phyloP scores from a whole-genome alignment of 176 grass and related monocot species.

The Calamus simplicifolius region DNA sequence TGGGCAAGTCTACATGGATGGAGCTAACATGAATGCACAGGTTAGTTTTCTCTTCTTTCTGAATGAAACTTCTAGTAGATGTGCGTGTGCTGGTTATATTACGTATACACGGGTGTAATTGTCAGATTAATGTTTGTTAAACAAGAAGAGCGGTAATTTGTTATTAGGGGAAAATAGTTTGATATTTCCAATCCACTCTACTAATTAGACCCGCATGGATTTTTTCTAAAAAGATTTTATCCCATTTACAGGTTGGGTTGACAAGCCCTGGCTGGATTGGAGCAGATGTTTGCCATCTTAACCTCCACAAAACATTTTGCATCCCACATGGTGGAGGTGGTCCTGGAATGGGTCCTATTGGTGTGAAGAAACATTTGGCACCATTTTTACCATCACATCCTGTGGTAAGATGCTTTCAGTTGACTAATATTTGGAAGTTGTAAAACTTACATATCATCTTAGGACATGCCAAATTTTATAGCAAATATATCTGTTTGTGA shows the following conservation, averaged over 20 bases:
- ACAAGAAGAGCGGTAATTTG: too few species aligned
- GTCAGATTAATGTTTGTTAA: too few species aligned
- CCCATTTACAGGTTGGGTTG: constrained; percentile 63
- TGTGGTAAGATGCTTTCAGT: constrained; percentile 43
- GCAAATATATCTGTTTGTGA: too few species aligned
- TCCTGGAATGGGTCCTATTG: constrained; percentile 98
- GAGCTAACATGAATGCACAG: constrained; percentile 99
- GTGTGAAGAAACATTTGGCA: constrained; percentile 95
- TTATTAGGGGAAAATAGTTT: too few species aligned
- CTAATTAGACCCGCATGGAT: too few species aligned
- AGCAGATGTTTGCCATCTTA: constrained; percentile 97
- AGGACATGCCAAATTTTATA: too few species aligned
- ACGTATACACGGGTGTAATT: not conserved
- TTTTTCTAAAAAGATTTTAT: too few species aligned
- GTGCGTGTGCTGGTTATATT: too few species aligned
- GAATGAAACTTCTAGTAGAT: too few species aligned
- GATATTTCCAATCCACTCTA: too few species aligned
- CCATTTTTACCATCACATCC: constrained; percentile 99
- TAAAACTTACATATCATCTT: too few species aligned
- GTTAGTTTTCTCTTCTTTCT: constrained; percentile 22
- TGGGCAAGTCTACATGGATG: constrained; percentile 98
- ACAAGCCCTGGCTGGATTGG: constrained; percentile 99
- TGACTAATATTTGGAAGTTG: too few species aligned
- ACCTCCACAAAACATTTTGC: constrained; percentile 99
- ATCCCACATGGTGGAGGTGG: constrained; percentile 99